These are phyloP conservation scores for Paramyrothecium sp. DNA, from an alignment of 2,329 filamentous ascomycete species.

Conservation along the genomic window DNA sequence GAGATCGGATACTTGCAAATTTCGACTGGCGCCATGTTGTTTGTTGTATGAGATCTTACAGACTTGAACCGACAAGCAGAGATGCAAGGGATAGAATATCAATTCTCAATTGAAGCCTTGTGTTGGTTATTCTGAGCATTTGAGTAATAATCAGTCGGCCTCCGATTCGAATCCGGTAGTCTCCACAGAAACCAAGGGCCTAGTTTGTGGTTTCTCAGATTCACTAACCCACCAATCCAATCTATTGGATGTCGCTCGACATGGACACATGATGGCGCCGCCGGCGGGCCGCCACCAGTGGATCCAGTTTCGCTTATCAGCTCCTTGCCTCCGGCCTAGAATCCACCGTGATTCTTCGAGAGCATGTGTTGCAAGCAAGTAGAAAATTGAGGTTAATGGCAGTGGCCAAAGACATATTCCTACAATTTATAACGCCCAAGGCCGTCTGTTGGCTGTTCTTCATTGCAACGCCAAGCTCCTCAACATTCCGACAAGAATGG, in stretches of 20 bases:
- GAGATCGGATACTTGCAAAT: slow-evolving; percentile 6
- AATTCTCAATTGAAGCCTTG: too few relatives aligned
- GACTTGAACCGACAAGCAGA: not conserved
- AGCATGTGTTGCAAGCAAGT: too few relatives aligned
- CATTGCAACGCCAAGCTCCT: too few relatives aligned
- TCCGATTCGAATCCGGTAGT: too few relatives aligned
- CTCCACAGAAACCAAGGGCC: too few relatives aligned
- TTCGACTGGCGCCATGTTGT: slow-evolving; percentile 6
- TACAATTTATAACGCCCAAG: too few relatives aligned
- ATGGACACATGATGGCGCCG: not conserved
- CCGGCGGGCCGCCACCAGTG: not conserved
- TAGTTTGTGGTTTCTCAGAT: too few relatives aligned
- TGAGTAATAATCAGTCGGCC: too few relatives aligned
- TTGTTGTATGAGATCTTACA: not conserved
- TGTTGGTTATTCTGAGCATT: too few relatives aligned
- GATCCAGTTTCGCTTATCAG: not conserved
- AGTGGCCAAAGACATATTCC: not conserved
- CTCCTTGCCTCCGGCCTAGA: not conserved
- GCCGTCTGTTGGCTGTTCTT: too few relatives aligned
- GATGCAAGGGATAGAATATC: not conserved
- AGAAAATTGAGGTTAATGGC: too few relatives aligned
- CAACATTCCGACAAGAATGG: not conserved
- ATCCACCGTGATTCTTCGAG: not conserved
- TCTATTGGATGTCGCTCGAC: not conserved
- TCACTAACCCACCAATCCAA: too few relatives aligned